These are phyloP conservation scores for Candida multigemmis DNA, from an alignment of 805 yeast species.

Conservation along the genomic window DNA sequence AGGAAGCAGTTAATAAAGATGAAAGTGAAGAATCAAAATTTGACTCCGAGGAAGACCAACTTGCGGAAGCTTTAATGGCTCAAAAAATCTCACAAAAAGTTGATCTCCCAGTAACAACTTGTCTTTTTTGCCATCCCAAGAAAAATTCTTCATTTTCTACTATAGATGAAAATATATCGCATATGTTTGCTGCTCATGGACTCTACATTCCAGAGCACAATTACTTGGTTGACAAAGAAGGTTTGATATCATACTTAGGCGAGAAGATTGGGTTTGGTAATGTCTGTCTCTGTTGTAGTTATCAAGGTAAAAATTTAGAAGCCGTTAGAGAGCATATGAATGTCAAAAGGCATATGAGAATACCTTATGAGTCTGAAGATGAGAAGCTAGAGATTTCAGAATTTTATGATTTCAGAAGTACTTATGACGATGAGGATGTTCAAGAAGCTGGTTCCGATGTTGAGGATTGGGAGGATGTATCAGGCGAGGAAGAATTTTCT, in stretches of 20 bases:
- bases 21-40: slow-evolving; percentile 4
- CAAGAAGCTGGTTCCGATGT: slow-evolving; percentile 9
- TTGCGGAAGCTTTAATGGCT: slow-evolving; percentile 33
- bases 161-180: slow-evolving; percentile 42
- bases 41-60: slow-evolving; percentile 13
- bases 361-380: slow-evolving; percentile 79
- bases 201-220: slow-evolving; percentile 78
- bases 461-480: slow-evolving; percentile 35
- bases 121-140: slow-evolving; percentile 41
- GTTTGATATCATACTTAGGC: slow-evolving; percentile 66
- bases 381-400: slow-evolving; percentile 70
- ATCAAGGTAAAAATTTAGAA: slow-evolving; percentile 76
- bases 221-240: slow-evolving; percentile 58
- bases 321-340: slow-evolving; percentile 85
- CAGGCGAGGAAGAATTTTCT: slow-evolving; percentile 11
- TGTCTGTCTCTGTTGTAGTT: slow-evolving; percentile 73
- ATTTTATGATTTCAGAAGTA: slow-evolving; percentile 75
- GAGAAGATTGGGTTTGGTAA: slow-evolving; percentile 79
- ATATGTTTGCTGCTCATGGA: slow-evolving; percentile 78
- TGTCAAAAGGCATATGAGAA: slow-evolving; percentile 76
- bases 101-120: slow-evolving; percentile 39
- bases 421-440: slow-evolving; percentile 32
- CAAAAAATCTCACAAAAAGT: slow-evolving; percentile 37
- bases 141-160: slow-evolving; percentile 20
- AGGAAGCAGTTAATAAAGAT: neutral